These are phyloP conservation scores for Neophaeococcomyces aloes DNA, from an alignment of 2,329 filamentous ascomycete species.

Conservation along the genomic window DNA sequence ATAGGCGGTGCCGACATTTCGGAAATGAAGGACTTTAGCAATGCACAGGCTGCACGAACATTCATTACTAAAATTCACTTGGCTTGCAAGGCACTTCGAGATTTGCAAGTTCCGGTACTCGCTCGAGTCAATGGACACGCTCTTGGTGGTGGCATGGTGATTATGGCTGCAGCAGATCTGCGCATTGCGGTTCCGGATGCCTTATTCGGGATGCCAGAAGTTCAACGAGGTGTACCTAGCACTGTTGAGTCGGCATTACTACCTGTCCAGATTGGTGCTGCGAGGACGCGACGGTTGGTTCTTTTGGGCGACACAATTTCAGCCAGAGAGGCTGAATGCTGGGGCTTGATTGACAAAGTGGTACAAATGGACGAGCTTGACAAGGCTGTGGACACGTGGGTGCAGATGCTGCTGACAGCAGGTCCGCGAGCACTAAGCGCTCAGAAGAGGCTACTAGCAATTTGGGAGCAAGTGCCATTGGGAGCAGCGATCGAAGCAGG, in stretches of 20 bases:
- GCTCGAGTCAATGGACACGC: conserved; percentile 29
- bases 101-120: conserved; percentile 31
- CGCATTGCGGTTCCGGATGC: conserved; percentile 26
- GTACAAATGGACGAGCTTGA: conserved; percentile 24
- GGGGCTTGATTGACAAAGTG: conserved; percentile 30
- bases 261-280: conserved; percentile 30
- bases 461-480: conserved; percentile 3
- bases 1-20: conserved; percentile 8
- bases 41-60: conserved; percentile 21
- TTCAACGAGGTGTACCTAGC: conserved; percentile 29
- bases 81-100: conserved; percentile 26
- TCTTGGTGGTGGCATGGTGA: conserved; percentile 30
- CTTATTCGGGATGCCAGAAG: conserved; percentile 33
- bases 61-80: background rate
- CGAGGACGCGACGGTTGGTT: conserved; percentile 27
- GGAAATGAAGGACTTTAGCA: conserved; percentile 18
- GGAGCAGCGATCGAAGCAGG: conserved; percentile 20
- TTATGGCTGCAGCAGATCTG: conserved; percentile 30
- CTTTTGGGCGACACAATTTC: conserved; percentile 29
- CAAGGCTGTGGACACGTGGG: conserved; percentile 26
- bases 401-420: conserved; percentile 23
- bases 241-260: conserved; percentile 32
- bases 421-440: conserved; percentile 25
- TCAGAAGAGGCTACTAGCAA: conserved; percentile 26
- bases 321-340: conserved; percentile 25